These are phyloP conservation scores for Colletotrichum tanaceti DNA, from an alignment of 2,329 filamentous ascomycete species.

Conservation along the genomic window DNA sequence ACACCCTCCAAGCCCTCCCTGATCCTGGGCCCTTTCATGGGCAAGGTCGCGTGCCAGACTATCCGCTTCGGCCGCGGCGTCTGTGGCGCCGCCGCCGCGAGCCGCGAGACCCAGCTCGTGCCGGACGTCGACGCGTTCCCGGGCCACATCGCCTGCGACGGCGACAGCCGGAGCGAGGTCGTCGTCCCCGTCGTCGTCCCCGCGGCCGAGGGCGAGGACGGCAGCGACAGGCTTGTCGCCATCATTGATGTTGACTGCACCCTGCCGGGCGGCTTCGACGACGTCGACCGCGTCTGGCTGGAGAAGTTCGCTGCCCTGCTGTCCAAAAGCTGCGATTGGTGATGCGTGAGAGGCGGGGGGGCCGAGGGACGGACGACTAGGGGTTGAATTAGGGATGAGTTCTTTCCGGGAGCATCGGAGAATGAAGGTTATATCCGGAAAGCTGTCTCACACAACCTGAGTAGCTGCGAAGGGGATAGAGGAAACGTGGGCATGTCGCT, in stretches of 20 bases:
- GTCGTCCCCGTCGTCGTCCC: slow-evolving; percentile 76
- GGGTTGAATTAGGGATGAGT: not conserved
- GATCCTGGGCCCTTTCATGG: slow-evolving; percentile 83
- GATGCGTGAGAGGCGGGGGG: not conserved
- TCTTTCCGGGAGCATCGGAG: not conserved
- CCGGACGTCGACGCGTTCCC: slow-evolving; percentile 79
- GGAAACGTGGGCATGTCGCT: not conserved
- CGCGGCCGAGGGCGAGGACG: too few relatives aligned
- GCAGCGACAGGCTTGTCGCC: slow-evolving; percentile 65
- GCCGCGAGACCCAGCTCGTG: slow-evolving; percentile 71
- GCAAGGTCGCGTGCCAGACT: slow-evolving; percentile 82
- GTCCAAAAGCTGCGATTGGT: slow-evolving; percentile 74
- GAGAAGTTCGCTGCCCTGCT: slow-evolving; percentile 74
- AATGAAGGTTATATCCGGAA: not conserved
- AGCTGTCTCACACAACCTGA: not conserved
- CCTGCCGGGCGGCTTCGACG: slow-evolving; percentile 73
- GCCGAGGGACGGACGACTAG: too few relatives aligned
- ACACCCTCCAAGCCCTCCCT: slow-evolving; percentile 60
- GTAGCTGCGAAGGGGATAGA: not conserved
- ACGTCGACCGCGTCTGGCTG: slow-evolving; percentile 72
- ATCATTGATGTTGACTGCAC: slow-evolving; percentile 87
- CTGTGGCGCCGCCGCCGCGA: slow-evolving; percentile 76
- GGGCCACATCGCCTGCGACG: slow-evolving; percentile 85
- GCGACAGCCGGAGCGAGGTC: slow-evolving; percentile 80
- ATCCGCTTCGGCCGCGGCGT: slow-evolving; percentile 81